Evolutionary conservation across 768 basidiomycete species (phyloP).

Genomic region (Piloderma croceum): DNA sequence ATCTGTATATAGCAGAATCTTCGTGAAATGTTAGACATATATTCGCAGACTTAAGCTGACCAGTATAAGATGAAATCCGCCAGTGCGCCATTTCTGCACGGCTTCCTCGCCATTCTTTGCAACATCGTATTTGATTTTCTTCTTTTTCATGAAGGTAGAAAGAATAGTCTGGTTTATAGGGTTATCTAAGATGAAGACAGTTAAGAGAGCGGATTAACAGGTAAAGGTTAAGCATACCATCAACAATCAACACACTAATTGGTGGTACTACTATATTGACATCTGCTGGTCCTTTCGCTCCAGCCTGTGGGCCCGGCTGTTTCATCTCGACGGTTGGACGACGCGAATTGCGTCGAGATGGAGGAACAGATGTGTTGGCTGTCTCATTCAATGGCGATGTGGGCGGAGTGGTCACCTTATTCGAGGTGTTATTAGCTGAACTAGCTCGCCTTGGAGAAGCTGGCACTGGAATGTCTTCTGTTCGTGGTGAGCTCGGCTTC

Average conservation of each 20-base stretch:
- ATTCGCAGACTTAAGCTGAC: conserved; percentile 42
- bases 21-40: background rate
- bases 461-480: no score
- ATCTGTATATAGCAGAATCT: conserved; percentile 59
- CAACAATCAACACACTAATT: conserved; percentile 96
- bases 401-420: no score
- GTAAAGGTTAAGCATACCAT: conserved; percentile 54
- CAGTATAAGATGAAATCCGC: conserved; percentile 91
- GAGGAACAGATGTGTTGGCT: conserved; percentile 22
- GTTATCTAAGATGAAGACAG: conserved; percentile 59
- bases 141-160: conserved; percentile 94
- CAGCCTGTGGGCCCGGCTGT: conserved; percentile 20
- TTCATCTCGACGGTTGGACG: conserved; percentile 26
- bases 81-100: conserved; percentile 89
- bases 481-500: no score
- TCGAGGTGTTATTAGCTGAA: no score
- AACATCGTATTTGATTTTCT: conserved; percentile 90
- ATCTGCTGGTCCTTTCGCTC: conserved; percentile 47
- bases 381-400: conserved; percentile 10
- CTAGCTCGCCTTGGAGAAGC: no score
- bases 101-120: conserved; percentile 96
- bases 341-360: conserved; percentile 27
- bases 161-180: conserved; percentile 97
- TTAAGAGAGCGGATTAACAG: background rate
- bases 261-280: conserved; percentile 87